Evolutionary conservation across 208 protist genomes (phyloP).

Genomic region (Acanthamoeba culbertsoni): DNA sequence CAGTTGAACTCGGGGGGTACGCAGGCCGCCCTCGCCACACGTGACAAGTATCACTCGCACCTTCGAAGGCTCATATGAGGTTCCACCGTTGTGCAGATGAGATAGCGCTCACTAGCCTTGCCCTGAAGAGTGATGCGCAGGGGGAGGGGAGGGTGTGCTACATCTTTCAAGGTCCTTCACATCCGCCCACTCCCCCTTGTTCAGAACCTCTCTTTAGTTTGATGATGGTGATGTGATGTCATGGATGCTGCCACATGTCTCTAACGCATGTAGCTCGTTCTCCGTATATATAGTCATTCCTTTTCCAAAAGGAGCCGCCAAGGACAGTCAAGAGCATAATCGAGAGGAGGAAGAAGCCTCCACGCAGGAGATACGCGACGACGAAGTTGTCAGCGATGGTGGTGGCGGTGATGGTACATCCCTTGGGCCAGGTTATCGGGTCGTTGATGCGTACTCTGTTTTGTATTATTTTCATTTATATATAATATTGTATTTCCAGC

Average conservation of each 20-base stretch:
- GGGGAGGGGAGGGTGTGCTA: not conserved
- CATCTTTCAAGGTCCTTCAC: constrained; percentile 59
- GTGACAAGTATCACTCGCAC: not conserved
- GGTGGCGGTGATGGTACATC: no score
- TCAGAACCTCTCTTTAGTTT: not conserved
- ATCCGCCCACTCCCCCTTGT: not conserved
- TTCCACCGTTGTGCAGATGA: constrained; percentile 3
- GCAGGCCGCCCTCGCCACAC: not conserved
- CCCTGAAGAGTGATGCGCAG: not conserved
- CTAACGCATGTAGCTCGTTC: not conserved
- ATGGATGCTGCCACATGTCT: not conserved
- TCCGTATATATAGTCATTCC: no score
- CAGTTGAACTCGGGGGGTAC: not conserved
- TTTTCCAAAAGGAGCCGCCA: no score
- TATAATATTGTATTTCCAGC: no score
- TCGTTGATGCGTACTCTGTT: no score
- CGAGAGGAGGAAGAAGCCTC: not conserved
- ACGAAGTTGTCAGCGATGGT: no score
- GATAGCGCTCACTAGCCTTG: constrained; percentile 43
- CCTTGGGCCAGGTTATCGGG: not conserved
- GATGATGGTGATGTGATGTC: not conserved
- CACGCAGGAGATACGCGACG: not conserved
- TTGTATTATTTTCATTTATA: no score
- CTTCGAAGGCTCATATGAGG: not conserved
- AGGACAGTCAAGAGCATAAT: not conserved